A percentile compares a stretch with the other conserved stretches of the same genome.
Evolutionary conservation across 257 asterid species (phyloP).

Genomic region (Plantago major): DNA sequence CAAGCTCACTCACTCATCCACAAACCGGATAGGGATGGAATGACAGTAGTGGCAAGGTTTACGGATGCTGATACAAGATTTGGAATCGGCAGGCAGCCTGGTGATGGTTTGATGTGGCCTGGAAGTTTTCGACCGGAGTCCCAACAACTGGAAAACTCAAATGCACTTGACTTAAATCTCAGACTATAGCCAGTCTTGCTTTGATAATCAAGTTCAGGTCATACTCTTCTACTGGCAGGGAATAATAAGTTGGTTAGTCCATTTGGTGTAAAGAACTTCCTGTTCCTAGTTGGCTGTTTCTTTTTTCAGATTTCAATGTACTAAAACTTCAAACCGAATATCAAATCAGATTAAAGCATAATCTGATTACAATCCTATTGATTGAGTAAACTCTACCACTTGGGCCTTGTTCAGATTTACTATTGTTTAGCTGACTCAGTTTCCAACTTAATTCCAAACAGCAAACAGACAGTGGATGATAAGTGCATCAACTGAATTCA

Average conservation of each 20-base stretch:
- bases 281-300: too few species aligned
- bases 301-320: too few species aligned
- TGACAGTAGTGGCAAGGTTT: slow-evolving; percentile 25
- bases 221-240: too few species aligned
- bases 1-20: slow-evolving; percentile 46
- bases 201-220: not conserved
- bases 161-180: slow-evolving; percentile 61
- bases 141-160: slow-evolving; percentile 26
- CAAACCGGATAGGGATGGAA: slow-evolving; percentile 29
- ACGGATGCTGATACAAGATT: slow-evolving; percentile 26
- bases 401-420: slow-evolving; percentile 4
- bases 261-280: too few species aligned
- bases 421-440: slow-evolving; percentile 10
- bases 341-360: too few species aligned
- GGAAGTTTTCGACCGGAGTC: slow-evolving; percentile 50
- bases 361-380: not conserved
- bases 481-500: not conserved
- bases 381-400: not conserved
- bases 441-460: slow-evolving; percentile 12
- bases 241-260: too few species aligned
- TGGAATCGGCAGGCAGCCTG: slow-evolving; percentile 23
- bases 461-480: slow-evolving; percentile 8
- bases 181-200: slow-evolving; percentile 37
- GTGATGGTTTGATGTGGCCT: slow-evolving; percentile 47
- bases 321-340: too few species aligned